Evolutionary conservation across 129 eudicot species (phyloP).

Genomic region (Artemisia annua): DNA sequence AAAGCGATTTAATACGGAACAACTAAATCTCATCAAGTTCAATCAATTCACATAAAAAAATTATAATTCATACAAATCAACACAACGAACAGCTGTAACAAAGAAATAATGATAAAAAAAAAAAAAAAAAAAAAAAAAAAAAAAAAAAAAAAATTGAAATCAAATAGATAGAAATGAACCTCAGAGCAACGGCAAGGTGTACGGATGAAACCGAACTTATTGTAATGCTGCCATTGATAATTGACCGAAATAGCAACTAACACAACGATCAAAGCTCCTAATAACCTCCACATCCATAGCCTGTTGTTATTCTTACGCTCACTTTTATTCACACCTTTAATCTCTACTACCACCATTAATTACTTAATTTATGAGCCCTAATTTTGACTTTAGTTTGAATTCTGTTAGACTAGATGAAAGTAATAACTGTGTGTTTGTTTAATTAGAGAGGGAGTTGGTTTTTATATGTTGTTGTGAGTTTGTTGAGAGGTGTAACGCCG

Average conservation of each 20-base stretch:
- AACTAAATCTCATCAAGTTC: no score
- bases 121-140: no score
- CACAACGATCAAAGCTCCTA: conserved; percentile 57
- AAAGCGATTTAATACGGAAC: no score
- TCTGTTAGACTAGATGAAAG: conserved; percentile 1
- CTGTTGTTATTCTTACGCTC: conserved; percentile 14
- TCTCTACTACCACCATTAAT: conserved; percentile 62
- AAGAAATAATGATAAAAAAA: no score
- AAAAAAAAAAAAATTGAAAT: no score
- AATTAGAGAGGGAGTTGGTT: not conserved
- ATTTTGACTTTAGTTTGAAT: not conserved
- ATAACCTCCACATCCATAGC: conserved; percentile 29
- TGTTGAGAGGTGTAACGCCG: not conserved
- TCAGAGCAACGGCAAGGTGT: conserved; percentile 56
- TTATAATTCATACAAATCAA: no score
- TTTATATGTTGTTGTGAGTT: no score
- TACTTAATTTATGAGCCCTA: conserved; percentile 25
- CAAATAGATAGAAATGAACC: conserved; percentile 28
- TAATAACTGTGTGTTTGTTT: not conserved
- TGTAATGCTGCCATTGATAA: conserved; percentile 33
- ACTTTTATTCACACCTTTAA: conserved; percentile 4
- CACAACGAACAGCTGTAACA: no score
- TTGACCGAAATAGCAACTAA: conserved; percentile 46
- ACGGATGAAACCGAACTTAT: conserved; percentile 32
- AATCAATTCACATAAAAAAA: no score